These are phyloP conservation scores for Eutrema yunnanense DNA, from an alignment of 345 rosid genomes.

Conservation along the genomic window DNA sequence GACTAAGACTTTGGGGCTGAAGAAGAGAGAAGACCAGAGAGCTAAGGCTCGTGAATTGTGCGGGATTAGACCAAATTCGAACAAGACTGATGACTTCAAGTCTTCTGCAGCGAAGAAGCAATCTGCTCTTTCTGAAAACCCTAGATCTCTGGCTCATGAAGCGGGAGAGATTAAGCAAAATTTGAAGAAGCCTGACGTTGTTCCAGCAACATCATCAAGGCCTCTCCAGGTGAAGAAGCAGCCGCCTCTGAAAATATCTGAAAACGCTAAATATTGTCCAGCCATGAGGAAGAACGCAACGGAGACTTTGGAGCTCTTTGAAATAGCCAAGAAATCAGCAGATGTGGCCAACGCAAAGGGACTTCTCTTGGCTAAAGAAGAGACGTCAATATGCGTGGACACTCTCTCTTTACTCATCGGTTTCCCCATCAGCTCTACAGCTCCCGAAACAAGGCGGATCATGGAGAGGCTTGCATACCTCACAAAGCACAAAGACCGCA, in stretches of 20 bases:
- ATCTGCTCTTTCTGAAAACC: neutral
- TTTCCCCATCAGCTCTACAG: neutral
- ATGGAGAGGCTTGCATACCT: neutral
- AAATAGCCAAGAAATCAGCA: constrained; percentile 2
- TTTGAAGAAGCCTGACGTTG: neutral
- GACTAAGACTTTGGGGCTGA: neutral
- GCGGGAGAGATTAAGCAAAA: neutral
- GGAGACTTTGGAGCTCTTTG: neutral
- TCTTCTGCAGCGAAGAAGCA: neutral
- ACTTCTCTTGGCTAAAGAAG: neutral
- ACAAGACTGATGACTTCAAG: neutral
- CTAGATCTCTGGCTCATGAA: neutral
- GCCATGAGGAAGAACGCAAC: neutral
- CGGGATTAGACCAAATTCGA: neutral
- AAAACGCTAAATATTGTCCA: neutral
- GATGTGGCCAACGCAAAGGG: neutral
- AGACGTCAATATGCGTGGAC: neutral
- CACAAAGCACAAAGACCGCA: neutral
- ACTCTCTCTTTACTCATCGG: neutral
- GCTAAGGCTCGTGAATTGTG: neutral
- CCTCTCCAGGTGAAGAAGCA: neutral
- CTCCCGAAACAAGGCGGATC: neutral
- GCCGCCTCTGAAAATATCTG: neutral
- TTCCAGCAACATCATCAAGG: neutral
- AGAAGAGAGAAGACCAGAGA: neutral